Percentiles rank a stretch among this genome's conserved stretches.
Evolutionary conservation across 495 filamentous ascomycete species (phyloP).

Genomic region (Penicillium goetzii): DNA sequence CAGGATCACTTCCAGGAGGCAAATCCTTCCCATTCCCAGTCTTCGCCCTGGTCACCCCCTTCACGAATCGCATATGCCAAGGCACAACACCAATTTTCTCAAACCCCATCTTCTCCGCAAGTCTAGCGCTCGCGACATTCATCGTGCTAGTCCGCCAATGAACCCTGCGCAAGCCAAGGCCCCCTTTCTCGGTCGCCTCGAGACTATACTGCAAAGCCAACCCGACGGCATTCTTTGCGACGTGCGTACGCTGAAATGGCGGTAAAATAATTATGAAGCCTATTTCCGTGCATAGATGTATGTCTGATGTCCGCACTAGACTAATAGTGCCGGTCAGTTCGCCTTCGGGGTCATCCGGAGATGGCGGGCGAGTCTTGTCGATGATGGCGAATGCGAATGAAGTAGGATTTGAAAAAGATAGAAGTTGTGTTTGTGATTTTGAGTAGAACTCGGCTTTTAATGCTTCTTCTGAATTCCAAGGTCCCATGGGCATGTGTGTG

Average conservation of each 20-base stretch:
- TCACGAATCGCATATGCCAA: constrained; percentile 29
- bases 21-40: constrained; percentile 24
- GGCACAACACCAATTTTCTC: constrained; percentile 19
- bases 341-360: constrained; percentile 26
- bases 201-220: constrained; percentile 23
- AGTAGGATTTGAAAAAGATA: constrained; percentile 27
- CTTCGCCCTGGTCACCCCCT: constrained; percentile 25
- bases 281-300: constrained; percentile 25
- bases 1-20: constrained; percentile 23
- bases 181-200: constrained; percentile 13
- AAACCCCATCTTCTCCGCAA: constrained; percentile 32
- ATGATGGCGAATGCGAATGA: constrained; percentile 32
- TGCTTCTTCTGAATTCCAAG: constrained; percentile 12
- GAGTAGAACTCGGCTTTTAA: constrained; percentile 22
- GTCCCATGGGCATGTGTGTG: constrained; percentile 20
- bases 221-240: constrained; percentile 28
- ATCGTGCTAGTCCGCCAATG: constrained; percentile 25
- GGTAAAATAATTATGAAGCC: constrained; percentile 32
- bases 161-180: constrained; percentile 24
- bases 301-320: constrained; percentile 22
- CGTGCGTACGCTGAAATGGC: constrained; percentile 31
- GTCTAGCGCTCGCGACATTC: constrained; percentile 22
- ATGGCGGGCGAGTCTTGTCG: constrained; percentile 27
- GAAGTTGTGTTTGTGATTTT: constrained; percentile 11
- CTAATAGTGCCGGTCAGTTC: constrained; percentile 30